Evolutionary conservation across 108 stramenopile genomes (phyloP).

Genomic region (Discostella stelligeroides): DNA sequence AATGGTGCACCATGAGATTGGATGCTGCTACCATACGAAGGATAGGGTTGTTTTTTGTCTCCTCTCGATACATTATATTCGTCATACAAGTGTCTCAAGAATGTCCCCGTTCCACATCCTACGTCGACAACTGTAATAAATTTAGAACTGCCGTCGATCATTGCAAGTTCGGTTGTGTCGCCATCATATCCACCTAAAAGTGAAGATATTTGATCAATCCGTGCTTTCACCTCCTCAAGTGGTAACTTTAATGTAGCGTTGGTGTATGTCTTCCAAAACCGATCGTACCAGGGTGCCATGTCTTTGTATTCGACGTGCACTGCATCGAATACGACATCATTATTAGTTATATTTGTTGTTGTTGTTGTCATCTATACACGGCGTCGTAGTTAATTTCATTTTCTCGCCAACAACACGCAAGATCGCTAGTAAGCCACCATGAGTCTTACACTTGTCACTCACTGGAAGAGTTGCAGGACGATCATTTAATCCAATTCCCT

Average conservation of each 20-base stretch:
- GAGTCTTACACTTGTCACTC: too few species aligned
- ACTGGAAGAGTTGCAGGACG: too few species aligned
- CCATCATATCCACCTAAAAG: neutral
- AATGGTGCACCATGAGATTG: neutral
- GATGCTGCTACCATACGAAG: too few species aligned
- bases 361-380: neutral
- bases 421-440: too few species aligned
- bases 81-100: conserved; percentile 4
- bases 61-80: too few species aligned
- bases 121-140: conserved; percentile 12
- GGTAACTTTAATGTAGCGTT: neutral
- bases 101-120: conserved; percentile 31
- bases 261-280: conserved; percentile 7
- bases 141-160: neutral
- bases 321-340: conserved; percentile 11
- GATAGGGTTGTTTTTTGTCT: too few species aligned
- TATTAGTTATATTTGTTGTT: neutral
- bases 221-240: neutral
- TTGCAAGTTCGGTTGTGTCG: too few species aligned
- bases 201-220: neutral
- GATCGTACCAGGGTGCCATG: conserved; percentile 37
- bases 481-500: too few species aligned
- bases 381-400: too few species aligned
- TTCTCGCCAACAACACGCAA: too few species aligned
- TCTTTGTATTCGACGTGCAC: conserved; percentile 19